phyloP scores from a whole-genome alignment of 768 basidiomycete species.

The Mycena galopus region DNA sequence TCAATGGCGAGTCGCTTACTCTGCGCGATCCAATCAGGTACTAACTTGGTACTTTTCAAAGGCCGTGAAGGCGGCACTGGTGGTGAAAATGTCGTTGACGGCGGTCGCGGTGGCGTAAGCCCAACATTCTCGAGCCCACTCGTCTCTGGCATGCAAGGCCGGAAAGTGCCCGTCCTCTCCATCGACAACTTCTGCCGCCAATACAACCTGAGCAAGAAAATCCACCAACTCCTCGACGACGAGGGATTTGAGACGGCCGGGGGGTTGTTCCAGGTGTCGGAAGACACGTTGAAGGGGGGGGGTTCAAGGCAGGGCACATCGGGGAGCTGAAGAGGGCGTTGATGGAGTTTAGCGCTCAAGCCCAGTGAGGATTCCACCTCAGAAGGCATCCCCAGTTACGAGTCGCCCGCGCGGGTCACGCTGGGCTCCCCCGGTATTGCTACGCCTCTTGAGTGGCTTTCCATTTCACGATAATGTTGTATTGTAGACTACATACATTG shows the following conservation, averaged over 20 bases:
- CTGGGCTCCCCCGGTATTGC: no score
- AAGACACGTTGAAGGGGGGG: background rate
- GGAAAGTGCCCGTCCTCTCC: no score
- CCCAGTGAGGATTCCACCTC: no score
- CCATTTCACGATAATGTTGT: no score
- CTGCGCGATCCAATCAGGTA: no score
- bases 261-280: background rate
- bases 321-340: conserved; percentile 4
- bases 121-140: background rate
- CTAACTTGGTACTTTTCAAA: background rate
- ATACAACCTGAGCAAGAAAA: background rate
- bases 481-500: no score
- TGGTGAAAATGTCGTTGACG: background rate
- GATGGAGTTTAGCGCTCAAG: no score
- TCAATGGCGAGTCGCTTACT: background rate
- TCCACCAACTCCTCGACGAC: background rate
- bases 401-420: no score
- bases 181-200: background rate
- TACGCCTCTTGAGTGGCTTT: no score
- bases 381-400: no score
- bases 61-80: background rate
- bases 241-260: background rate
- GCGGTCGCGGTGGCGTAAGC: background rate
- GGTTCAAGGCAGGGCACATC: background rate
- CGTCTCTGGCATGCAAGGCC: background rate